Evolutionary conservation across 148 eudicot species (phyloP).

Genomic region (Polygonum maritimum): DNA sequence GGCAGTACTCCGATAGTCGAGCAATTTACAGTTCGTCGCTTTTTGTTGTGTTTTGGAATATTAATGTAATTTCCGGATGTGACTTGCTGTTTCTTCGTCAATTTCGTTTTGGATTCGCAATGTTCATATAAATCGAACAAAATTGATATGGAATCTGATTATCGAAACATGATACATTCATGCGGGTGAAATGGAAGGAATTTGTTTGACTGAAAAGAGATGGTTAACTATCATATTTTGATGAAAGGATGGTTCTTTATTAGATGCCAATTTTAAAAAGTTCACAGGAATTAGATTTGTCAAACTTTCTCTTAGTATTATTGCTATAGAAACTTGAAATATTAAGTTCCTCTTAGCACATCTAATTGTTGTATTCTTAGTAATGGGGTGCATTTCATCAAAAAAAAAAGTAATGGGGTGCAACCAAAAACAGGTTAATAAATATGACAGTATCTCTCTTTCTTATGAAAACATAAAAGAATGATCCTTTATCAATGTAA

Average conservation of each 20-base stretch:
- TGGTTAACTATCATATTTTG: not conserved
- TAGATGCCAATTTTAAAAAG: too few species aligned
- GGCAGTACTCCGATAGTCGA: too few species aligned
- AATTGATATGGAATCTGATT: not conserved
- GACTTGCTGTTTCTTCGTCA: not conserved
- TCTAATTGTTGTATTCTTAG: not conserved
- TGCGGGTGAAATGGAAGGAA: not conserved
- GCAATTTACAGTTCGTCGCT: not conserved
- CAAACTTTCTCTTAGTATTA: not conserved
- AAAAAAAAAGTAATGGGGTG: too few species aligned
- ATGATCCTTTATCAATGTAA: not conserved
- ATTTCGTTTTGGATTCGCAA: not conserved
- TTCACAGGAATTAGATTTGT: not conserved
- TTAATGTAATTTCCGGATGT: not conserved
- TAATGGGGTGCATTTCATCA: too few species aligned
- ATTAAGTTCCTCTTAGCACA: too few species aligned
- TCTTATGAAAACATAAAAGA: not conserved
- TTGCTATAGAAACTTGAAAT: not conserved
- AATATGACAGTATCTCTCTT: not conserved
- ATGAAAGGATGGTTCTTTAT: not conserved
- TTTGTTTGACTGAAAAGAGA: not conserved
- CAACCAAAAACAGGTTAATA: not conserved
- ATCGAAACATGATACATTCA: too few species aligned
- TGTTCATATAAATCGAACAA: not conserved
- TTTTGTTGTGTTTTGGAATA: not conserved